Evolutionary conservation across 768 basidiomycete species (phyloP).

Genomic region (Mycena haematopus): DNA sequence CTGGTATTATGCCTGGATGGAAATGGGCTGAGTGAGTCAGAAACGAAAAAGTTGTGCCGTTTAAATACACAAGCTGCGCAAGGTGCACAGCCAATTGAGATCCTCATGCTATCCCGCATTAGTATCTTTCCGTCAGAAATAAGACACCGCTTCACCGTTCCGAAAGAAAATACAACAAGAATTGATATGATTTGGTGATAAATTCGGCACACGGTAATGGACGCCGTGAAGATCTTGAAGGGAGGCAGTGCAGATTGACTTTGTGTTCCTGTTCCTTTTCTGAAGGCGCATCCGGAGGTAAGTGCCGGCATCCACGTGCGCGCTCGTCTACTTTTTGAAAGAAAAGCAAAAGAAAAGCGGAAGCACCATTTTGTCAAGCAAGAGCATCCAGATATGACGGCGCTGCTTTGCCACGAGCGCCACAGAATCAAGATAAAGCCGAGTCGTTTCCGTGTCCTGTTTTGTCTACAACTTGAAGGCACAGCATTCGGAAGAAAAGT

Average conservation of each 20-base stretch:
- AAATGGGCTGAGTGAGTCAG: slow-evolving; percentile 1
- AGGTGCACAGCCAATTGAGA: slow-evolving; percentile 13
- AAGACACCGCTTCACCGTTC: slow-evolving; percentile 11
- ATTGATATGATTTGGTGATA: slow-evolving; percentile 7
- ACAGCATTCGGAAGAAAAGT: slow-evolving; percentile 18
- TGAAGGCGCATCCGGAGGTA: neutral
- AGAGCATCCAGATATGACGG: no score
- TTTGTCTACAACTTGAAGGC: neutral
- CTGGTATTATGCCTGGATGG: neutral
- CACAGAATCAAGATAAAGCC: neutral
- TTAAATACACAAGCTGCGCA: slow-evolving; percentile 11
- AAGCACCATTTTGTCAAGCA: no score
- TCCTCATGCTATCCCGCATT: slow-evolving; percentile 16
- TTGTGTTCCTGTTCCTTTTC: neutral
- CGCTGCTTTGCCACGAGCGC: neutral
- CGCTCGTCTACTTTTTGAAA: no score
- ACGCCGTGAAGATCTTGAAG: neutral
- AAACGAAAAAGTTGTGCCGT: neutral
- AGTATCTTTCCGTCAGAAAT: slow-evolving; percentile 12
- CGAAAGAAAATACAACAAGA: slow-evolving; percentile 7
- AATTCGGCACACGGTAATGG: neutral
- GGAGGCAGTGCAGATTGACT: neutral
- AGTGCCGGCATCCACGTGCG: no score
- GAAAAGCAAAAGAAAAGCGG: no score
- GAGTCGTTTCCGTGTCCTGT: neutral